Evolutionary conservation across 1,139 yeast genomes (phyloP).

Genomic region (Kurtzmaniella quercitrusa): DNA sequence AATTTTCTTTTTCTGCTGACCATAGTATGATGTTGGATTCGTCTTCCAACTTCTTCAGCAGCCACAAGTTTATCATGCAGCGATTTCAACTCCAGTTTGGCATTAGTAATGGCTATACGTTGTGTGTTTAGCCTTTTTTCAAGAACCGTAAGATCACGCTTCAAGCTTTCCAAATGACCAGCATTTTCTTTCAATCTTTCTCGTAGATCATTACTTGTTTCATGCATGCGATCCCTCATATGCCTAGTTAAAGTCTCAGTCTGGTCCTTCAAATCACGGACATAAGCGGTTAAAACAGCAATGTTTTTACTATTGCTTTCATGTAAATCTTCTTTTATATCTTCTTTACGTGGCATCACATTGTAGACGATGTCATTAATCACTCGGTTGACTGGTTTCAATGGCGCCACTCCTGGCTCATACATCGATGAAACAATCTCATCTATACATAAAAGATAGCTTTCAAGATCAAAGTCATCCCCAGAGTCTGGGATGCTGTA

Average conservation of each 20-base stretch:
- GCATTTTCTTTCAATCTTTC: conserved; percentile 27
- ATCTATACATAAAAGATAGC: conserved; percentile 33
- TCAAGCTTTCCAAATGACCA: conserved; percentile 31
- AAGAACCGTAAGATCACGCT: conserved; percentile 12
- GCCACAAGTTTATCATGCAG: conserved; percentile 1
- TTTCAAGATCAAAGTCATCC: conserved; percentile 25
- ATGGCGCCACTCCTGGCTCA: conserved; percentile 2
- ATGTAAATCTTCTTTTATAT: conserved; percentile 6
- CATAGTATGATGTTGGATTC: neutral
- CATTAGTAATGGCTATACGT: neutral
- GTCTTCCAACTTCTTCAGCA: neutral
- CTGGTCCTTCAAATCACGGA: conserved; percentile 5
- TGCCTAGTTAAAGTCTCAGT: conserved; percentile 11
- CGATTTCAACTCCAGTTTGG: neutral
- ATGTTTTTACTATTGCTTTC: conserved; percentile 4
- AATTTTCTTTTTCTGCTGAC: conserved; percentile 1
- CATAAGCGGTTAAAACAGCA: conserved; percentile 6
- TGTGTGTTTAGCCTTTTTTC: neutral
- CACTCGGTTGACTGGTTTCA: conserved; percentile 3
- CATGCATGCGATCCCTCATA: conserved; percentile 13
- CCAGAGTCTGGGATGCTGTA: conserved; percentile 12
- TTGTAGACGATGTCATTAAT: neutral
- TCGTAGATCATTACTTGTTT: conserved; percentile 20
- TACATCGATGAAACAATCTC: conserved; percentile 15
- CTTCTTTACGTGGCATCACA: conserved; percentile 6